phyloP scores from a whole-genome alignment of 768 basidiomycete genomes.

The Russula sp. region DNA sequence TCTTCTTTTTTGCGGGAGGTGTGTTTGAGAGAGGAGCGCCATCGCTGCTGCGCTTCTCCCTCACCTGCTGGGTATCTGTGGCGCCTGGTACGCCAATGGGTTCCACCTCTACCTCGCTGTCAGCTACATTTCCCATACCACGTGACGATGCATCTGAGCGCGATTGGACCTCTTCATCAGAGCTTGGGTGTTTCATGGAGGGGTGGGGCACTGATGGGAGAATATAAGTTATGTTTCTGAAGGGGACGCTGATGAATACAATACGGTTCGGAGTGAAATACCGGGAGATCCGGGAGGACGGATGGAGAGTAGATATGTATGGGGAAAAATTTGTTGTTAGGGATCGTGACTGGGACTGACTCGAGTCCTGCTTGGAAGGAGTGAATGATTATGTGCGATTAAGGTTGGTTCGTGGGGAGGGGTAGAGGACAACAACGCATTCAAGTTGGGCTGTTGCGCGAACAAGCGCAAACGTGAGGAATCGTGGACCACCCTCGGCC shows the following conservation, averaged over 20 bases:
- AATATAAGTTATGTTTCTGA: neutral
- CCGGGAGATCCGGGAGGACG: neutral
- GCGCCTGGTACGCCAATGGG: slow-evolving; percentile 36
- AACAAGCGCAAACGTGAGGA: neutral
- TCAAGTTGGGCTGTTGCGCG: slow-evolving; percentile 10
- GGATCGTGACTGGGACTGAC: slow-evolving; percentile 16
- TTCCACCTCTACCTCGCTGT: slow-evolving; percentile 48
- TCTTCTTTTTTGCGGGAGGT: slow-evolving; percentile 62
- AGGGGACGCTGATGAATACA: neutral
- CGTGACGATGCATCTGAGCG: slow-evolving; percentile 24
- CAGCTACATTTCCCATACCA: slow-evolving; percentile 38
- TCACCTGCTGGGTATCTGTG: slow-evolving; percentile 23
- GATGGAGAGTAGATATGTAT: slow-evolving; percentile 5
- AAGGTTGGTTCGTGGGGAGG: slow-evolving; percentile 9
- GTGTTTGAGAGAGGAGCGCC: slow-evolving; percentile 25
- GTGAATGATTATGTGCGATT: slow-evolving; percentile 18
- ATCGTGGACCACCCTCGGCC: slow-evolving; percentile 13
- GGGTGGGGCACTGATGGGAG: neutral
- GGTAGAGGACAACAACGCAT: slow-evolving; percentile 11
- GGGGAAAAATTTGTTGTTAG: neutral
- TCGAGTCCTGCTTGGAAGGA: slow-evolving; percentile 14
- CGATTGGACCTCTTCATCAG: slow-evolving; percentile 14
- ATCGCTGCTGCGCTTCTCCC: slow-evolving; percentile 1
- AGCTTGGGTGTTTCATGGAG: slow-evolving; percentile 13
- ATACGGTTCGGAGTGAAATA: neutral